Conservation (phyloP, 2,329 filamentous ascomycete species). For the Sporothrix pseudoabietina region DNA sequence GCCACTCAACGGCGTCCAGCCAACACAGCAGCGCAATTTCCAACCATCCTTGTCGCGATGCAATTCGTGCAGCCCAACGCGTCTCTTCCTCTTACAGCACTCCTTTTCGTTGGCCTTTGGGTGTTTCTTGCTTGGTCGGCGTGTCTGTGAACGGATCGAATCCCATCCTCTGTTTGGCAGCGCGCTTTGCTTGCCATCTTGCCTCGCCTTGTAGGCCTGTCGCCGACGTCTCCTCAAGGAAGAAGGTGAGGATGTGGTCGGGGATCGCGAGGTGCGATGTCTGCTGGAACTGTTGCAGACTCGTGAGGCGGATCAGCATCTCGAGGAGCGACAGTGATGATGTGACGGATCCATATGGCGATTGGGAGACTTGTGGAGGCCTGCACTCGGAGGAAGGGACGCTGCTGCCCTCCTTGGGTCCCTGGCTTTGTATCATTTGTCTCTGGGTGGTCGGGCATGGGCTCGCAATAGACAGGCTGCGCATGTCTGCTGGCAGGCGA, state of each 20-base stretch:
- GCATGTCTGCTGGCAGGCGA: conserved; percentile 47
- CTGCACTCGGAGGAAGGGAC: conserved; percentile 25
- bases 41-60: neutral
- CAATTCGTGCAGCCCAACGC: conserved; percentile 24
- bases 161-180: conserved; percentile 54
- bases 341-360: conserved; percentile 55
- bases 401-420: neutral
- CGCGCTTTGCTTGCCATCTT: conserved; percentile 48
- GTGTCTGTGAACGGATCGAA: conserved; percentile 60
- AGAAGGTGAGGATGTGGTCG: conserved; percentile 87
- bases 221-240: conserved; percentile 65
- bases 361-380: conserved; percentile 46
- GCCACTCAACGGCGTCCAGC: neutral
- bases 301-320: conserved; percentile 81
- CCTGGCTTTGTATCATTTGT: neutral
- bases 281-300: conserved; percentile 90
- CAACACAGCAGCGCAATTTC: conserved; percentile 7
- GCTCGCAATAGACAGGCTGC: conserved; percentile 44
- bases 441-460: neutral
- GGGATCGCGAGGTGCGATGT: conserved; percentile 84
- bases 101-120: neutral
- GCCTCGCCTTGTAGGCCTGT: conserved; percentile 53
- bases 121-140: conserved; percentile 35
- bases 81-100: neutral
- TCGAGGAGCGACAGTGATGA: conserved; percentile 75